Evolutionary conservation across 2,329 filamentous ascomycete species (phyloP).

Genomic region (Aspergillus fischeri): DNA sequence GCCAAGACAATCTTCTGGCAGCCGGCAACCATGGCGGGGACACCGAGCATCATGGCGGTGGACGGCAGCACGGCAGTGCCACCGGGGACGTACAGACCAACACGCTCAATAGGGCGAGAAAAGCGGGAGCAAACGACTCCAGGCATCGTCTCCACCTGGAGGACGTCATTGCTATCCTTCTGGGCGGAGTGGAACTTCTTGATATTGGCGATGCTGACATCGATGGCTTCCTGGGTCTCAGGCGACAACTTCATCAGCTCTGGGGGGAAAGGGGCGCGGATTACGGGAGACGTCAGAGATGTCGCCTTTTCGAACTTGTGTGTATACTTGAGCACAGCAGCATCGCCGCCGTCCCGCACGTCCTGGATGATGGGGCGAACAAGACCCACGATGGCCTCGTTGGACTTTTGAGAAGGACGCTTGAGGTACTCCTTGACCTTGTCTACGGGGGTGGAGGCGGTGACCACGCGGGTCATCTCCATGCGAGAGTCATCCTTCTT

Average conservation of each 20-base stretch:
- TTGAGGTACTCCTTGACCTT: constrained; percentile 73
- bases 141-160: constrained; percentile 94
- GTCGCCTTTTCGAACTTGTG: constrained; percentile 98
- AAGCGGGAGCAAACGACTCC: constrained; percentile 94
- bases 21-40: constrained; percentile 94
- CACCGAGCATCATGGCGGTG: constrained; percentile 95
- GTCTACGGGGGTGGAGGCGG: constrained; percentile 58
- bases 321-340: constrained; percentile 84
- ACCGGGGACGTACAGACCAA: constrained; percentile 94
- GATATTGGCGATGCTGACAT: constrained; percentile 91
- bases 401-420: constrained; percentile 88
- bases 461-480: constrained; percentile 75
- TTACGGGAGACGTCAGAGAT: constrained; percentile 79
- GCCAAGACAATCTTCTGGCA: constrained; percentile 94
- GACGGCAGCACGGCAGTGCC: constrained; percentile 96
- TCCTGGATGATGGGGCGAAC: constrained; percentile 89
- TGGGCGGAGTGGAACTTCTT: constrained; percentile 90
- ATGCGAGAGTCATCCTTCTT: constrained; percentile 60
- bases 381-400: constrained; percentile 88
- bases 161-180: constrained; percentile 68
- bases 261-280: constrained; percentile 82
- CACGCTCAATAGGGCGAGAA: constrained; percentile 83
- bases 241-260: constrained; percentile 78
- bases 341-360: constrained; percentile 77
- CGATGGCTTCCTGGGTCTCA: constrained; percentile 89